Base-by-base conservation (phyloP, 495 filamentous ascomycete genomes). In the Apodospora peruviana region DNA sequence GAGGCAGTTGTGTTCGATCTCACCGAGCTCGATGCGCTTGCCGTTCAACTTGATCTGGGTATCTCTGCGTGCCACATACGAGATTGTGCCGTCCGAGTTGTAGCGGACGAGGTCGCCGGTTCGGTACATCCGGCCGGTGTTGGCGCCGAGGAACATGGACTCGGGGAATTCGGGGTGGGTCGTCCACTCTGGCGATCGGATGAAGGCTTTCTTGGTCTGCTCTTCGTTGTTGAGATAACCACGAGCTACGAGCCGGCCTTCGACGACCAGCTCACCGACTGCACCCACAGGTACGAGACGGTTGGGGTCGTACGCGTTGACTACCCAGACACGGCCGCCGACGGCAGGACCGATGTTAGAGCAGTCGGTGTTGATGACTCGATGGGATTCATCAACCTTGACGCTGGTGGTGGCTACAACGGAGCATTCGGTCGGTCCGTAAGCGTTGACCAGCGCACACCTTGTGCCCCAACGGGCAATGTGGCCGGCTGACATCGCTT, bases 91-190 rank as follows among this genome's bases (percentile, higher is more conserved):
- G 25, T 69, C 71, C 0, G 45, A 34, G 32, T 77, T 76, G 51
- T 77, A 78, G 0, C 73, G 69, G 14, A 72, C 80, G 7, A 82
- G 58, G 48, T 82, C 75, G 0, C 79, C 78, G 0, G 79, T 82
- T 38, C 61, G 55, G 51, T 79, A 81, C 35, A 76, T 42, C 25
- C 32, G 21, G 45, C 3, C 19, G 25, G 35, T 20, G 5, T 38
- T n/a, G n/a, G n/a, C n/a, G n/a, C n/a, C n/a, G n/a, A n/a, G n/a
- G n/a, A n/a, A n/a, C 9, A 38, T 5, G 5, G 36, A 7, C 17
- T 40, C 48, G 16, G 39, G 45, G 25, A 38, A 54, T 20, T 69
- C 73, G 73, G 7, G 47, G 29, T 32, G 72, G 65, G 16, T 67
- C 57, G 17, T 56, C 56, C 57, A 63, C 5, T 11, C 29, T 0